Base-by-base conservation (phyloP, 441 rosid species). In the Pelargonium exstipulatum region DNA sequence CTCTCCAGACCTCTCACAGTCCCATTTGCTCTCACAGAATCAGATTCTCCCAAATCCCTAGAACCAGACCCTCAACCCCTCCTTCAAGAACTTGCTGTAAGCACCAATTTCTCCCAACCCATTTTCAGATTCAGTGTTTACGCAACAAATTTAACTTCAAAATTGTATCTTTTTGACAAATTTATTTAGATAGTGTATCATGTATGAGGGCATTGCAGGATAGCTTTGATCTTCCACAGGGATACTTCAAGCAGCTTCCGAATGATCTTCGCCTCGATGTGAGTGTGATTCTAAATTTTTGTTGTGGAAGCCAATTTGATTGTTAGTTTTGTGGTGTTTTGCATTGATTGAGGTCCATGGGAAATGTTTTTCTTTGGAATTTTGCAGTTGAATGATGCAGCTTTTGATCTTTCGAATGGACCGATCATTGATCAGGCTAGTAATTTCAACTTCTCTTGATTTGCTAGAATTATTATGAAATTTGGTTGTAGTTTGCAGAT, bases 381-480 rank as follows among this genome's bases (percentile, higher is more conserved):
- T 66, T 20, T 66, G 76, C 69, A 91, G 97, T 77, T 93, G 53
- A 91, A 89, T 71, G 98, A 93, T 77, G 98, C 98, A 5, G 96
- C 98, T 53, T 93, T 93, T 75, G 96, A 93, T 84, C 89, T 93
- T 69, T 91, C 98, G 24, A 93, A 84, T 73, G 98, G 97, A 67
- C 87, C 90, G 0, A 87, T 91, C 55, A 63, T 84, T 53, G 84
- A 88, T 70, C 95, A 93, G 98, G 97, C 89, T 65, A 67, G 87
- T 75, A 24, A 62, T 10, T 65, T 32, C 12, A 57, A 40, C 18
- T 76, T 72, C 66, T 42, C n/a, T 60, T 62, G 4, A 4, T 66
- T 7, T 8, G 51, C 18, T 14, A 37, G 16, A 51, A 14, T n/a
- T 49, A 5, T 49, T 49, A 49, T 49, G 16, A 5, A 49, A 49